Conservation (phyloP, 768 basidiomycete genomes). For the Mycena polygramma region DNA sequence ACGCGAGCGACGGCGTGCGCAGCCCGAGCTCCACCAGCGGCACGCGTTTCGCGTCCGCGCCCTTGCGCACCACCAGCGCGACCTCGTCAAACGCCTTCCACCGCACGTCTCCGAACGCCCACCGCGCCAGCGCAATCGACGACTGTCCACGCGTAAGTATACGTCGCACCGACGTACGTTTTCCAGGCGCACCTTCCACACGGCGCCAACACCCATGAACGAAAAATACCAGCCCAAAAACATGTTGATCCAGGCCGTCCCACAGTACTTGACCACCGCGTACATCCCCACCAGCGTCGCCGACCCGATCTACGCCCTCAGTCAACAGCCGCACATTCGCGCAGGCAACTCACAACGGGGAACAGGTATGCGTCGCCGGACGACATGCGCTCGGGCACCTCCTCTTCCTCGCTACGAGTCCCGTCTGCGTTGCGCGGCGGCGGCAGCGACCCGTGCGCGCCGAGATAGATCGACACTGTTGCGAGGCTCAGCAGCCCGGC, state of each 20-base stretch:
- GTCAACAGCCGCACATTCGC: not conserved
- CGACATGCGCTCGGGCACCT: constrained; percentile 70
- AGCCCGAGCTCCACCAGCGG: constrained; percentile 56
- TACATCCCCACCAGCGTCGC: constrained; percentile 77
- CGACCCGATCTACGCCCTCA: constrained; percentile 70
- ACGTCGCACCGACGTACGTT: constrained; percentile 34
- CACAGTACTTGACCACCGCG: constrained; percentile 78
- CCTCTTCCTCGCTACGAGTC: constrained; percentile 61
- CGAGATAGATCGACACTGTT: constrained; percentile 74
- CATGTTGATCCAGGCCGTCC: constrained; percentile 87
- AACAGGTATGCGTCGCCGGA: constrained; percentile 81
- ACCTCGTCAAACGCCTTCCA: constrained; percentile 72
- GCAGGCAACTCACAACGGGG: constrained; percentile 67
- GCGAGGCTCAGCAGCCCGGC: constrained; percentile 78
- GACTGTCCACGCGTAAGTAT: constrained; percentile 52
- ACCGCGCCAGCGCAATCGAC: constrained; percentile 63
- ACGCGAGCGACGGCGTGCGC: constrained; percentile 68
- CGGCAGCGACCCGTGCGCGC: constrained; percentile 76
- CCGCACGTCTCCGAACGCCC: constrained; percentile 59
- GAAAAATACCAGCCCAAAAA: constrained; percentile 83
- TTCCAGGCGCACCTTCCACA: constrained; percentile 69
- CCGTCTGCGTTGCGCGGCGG: constrained; percentile 27
- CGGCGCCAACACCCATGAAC: constrained; percentile 71
- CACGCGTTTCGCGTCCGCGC: constrained; percentile 38
- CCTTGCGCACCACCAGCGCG: constrained; percentile 60